Evolutionary conservation across 2,329 filamentous ascomycete species (phyloP), one percentile per base, ranked within the genome.

Genomic region (Alternaria consortialis): DNA sequence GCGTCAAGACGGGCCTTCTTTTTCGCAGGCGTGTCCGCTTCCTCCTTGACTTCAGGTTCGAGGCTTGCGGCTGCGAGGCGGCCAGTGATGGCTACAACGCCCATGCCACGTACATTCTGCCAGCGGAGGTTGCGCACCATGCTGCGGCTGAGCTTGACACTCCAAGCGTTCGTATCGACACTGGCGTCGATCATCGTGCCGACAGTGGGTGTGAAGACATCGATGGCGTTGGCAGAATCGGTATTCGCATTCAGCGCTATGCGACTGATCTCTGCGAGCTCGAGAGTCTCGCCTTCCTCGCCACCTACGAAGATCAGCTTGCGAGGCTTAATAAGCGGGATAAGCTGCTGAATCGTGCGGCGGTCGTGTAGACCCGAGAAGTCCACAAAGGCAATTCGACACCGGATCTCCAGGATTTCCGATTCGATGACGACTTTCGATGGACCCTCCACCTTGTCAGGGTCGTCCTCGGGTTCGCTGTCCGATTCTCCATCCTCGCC

Each of bases 131-230:
- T 91, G 79, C 92, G 92, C 60, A 97, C 91, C 20, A 99, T 87
- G 44, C 87, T 83, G 68, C 94, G 92, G 50, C 92, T 93, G 17
- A 99, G 85, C 79, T 94, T 97, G 62, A 99, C 91, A 25, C 92
- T 90, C 95, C 96, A 99, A 4, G 95, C 94, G 76, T 98, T 97
- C 5, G 94, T 98, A 76, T 99, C 95, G 42, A 98, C 94, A 73
- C 94, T 97, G 12, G 94, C 95, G 77, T 99, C 90, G 42, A 99
- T 85, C 13, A 85, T 83, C 34, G 86, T 83, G 25, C 93, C 93
- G n/a, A 92, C 83, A 9, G 82, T 79, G 1, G 95, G 95, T 0
- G 92, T 93, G 75, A 94, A 94, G 5, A 99, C 92, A 65, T 94
- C 85, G 17, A 83, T 81, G 46, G 81, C 80, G 6, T 78, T 80